A percentile compares a stretch with the other conserved stretches of the same genome.
phyloP scores from a whole-genome alignment of 495 filamentous ascomycete species.

The Lophiostoma macrostomum region DNA sequence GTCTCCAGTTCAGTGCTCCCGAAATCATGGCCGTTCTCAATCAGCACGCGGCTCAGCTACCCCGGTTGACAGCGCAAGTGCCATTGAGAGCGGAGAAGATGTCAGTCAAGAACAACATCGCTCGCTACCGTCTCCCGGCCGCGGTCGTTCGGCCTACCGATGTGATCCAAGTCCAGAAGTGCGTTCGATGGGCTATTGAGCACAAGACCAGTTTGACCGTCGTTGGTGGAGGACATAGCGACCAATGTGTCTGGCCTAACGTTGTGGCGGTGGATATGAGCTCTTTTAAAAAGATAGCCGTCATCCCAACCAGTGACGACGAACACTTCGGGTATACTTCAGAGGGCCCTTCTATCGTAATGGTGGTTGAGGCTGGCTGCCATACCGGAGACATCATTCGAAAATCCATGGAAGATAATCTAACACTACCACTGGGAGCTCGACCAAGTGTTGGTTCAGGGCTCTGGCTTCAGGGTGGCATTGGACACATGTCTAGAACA shows the following conservation, averaged over 20 bases:
- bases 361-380: conserved; percentile 55
- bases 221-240: conserved; percentile 59
- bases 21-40: conserved; percentile 55
- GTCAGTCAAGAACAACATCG: conserved; percentile 54
- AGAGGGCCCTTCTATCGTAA: conserved; percentile 43
- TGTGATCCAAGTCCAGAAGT: conserved; percentile 52
- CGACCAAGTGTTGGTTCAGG: conserved; percentile 63
- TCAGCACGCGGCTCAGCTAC: conserved; percentile 47
- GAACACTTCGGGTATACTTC: conserved; percentile 35
- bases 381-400: conserved; percentile 56
- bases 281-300: conserved; percentile 53
- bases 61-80: conserved; percentile 50
- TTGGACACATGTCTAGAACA: conserved; percentile 57
- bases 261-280: conserved; percentile 59
- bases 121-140: conserved; percentile 48
- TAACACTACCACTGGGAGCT: conserved; percentile 58
- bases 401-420: conserved; percentile 48
- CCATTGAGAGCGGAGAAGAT: conserved; percentile 41
- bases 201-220: conserved; percentile 51
- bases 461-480: conserved; percentile 63
- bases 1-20: conserved; percentile 54
- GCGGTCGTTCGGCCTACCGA: conserved; percentile 49
- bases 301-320: conserved; percentile 40
- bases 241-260: conserved; percentile 54
- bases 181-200: conserved; percentile 58